Evolutionary conservation across 805 yeast species (phyloP).

Genomic region (Wickerhamiella nectarea): DNA sequence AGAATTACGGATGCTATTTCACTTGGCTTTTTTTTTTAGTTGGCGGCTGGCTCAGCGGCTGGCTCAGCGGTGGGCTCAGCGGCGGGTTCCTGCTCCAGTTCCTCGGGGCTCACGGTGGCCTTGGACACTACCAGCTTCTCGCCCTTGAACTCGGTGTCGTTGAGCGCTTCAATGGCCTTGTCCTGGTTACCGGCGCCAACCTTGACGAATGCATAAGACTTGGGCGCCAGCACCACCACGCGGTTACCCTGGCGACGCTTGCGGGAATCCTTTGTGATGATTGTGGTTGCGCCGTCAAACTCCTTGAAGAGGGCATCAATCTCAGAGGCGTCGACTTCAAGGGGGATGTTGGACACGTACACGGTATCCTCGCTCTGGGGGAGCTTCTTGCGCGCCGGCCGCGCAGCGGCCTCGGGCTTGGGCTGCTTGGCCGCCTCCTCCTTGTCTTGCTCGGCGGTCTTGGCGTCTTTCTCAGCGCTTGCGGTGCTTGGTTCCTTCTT

Average conservation of each 20-base stretch:
- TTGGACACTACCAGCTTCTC: conserved; percentile 47
- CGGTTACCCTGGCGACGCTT: conserved; percentile 2
- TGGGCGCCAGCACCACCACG: conserved; percentile 12
- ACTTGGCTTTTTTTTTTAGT: no score
- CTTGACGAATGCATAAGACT: conserved; percentile 40
- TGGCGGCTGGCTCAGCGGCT: no score
- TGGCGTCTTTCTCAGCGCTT: conserved; percentile 7
- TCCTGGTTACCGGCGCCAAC: conserved; percentile 48
- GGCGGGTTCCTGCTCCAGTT: neutral
- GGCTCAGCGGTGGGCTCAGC: neutral
- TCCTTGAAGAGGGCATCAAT: conserved; percentile 31
- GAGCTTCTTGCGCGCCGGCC: conserved; percentile 16
- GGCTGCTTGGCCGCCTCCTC: conserved; percentile 8
- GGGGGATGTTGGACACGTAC: conserved; percentile 48
- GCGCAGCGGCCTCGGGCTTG: conserved; percentile 2
- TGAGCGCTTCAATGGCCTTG: conserved; percentile 56
- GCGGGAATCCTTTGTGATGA: conserved; percentile 14
- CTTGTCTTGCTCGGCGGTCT: neutral
- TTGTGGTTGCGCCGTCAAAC: conserved; percentile 25
- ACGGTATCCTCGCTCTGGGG: conserved; percentile 42
- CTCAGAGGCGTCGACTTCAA: conserved; percentile 34
- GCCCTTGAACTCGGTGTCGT: conserved; percentile 54
- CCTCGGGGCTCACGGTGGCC: conserved; percentile 8
- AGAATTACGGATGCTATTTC: no score
- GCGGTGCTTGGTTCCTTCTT: conserved; percentile 11